A percentile compares a stretch with the other conserved stretches of the same genome.
Conservation (phyloP, 2,329 filamentous ascomycete genomes). For the Aspergillus eucalypticola region DNA sequence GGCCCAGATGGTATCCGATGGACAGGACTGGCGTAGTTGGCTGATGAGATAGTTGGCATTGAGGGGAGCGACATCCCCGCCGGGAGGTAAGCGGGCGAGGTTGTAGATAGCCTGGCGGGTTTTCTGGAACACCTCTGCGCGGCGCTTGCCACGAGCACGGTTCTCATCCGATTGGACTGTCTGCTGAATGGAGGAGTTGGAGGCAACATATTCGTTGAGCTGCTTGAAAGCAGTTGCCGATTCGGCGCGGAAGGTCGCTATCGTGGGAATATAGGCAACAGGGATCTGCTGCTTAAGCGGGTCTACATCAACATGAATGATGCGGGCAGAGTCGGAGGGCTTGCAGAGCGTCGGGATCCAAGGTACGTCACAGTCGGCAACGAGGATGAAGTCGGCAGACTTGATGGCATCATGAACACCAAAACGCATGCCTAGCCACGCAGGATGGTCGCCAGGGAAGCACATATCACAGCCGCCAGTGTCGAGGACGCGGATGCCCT, state of each 20-base stretch:
- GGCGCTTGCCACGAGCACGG: constrained; percentile 52
- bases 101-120: constrained; percentile 62
- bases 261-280: constrained; percentile 68
- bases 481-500: constrained; percentile 53
- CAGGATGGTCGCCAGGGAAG: constrained; percentile 51
- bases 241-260: constrained; percentile 67
- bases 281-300: constrained; percentile 73
- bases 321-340: constrained; percentile 57
- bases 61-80: constrained; percentile 61
- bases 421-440: constrained; percentile 69
- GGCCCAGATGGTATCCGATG: constrained; percentile 69
- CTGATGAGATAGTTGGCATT: constrained; percentile 60
- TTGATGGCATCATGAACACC: constrained; percentile 72
- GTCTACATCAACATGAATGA: constrained; percentile 67
- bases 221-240: constrained; percentile 67
- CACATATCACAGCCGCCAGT: constrained; percentile 56
- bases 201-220: constrained; percentile 62
- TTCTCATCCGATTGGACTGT: constrained; percentile 47
- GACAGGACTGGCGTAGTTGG: constrained; percentile 59
- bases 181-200: constrained; percentile 46
- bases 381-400: constrained; percentile 78
- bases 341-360: constrained; percentile 82
- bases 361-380: constrained; percentile 86
- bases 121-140: constrained; percentile 60
- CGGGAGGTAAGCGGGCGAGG: constrained; percentile 54